phyloP scores from a whole-genome alignment of 169 alveolate genomes.

The Eimeria tenella region DNA sequence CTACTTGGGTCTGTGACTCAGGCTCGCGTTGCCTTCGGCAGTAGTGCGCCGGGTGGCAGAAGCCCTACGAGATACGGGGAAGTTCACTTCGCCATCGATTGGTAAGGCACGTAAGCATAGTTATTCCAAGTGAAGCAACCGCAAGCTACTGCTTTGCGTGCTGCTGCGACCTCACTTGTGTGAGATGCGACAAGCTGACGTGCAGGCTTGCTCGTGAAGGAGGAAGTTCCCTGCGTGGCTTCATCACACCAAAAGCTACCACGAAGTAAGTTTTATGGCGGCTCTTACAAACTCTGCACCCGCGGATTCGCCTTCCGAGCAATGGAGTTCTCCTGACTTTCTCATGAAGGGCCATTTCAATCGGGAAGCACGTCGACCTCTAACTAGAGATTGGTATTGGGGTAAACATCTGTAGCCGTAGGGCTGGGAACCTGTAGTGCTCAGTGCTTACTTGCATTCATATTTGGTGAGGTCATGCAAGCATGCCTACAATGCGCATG shows the following conservation, averaged over 20 bases:
- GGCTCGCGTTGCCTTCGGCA: slow-evolving; percentile 45
- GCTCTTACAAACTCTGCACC: too few relatives aligned
- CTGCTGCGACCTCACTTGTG: not conserved
- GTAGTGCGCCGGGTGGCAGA: slow-evolving; percentile 48
- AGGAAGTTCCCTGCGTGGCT: slow-evolving; percentile 22
- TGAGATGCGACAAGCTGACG: not conserved
- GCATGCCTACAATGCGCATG: too few relatives aligned
- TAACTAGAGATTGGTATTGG: too few relatives aligned
- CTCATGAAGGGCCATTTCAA: too few relatives aligned
- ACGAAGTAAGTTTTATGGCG: not conserved
- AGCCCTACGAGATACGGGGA: slow-evolving; percentile 36
- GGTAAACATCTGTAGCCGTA: too few relatives aligned
- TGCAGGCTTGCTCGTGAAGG: slow-evolving; percentile 39
- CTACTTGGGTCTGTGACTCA: not conserved
- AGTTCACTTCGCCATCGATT: slow-evolving; percentile 8
- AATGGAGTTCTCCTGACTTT: too few relatives aligned
- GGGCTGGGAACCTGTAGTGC: too few relatives aligned
- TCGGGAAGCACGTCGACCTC: too few relatives aligned
- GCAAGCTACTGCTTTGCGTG: not conserved
- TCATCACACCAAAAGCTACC: not conserved
- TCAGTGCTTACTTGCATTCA: too few relatives aligned
- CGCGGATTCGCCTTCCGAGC: too few relatives aligned
- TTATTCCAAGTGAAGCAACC: too few relatives aligned
- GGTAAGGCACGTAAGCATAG: not conserved
- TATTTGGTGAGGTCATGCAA: too few relatives aligned